Conservation (phyloP, 345 rosid species). For the Ricinus communis region DNA sequence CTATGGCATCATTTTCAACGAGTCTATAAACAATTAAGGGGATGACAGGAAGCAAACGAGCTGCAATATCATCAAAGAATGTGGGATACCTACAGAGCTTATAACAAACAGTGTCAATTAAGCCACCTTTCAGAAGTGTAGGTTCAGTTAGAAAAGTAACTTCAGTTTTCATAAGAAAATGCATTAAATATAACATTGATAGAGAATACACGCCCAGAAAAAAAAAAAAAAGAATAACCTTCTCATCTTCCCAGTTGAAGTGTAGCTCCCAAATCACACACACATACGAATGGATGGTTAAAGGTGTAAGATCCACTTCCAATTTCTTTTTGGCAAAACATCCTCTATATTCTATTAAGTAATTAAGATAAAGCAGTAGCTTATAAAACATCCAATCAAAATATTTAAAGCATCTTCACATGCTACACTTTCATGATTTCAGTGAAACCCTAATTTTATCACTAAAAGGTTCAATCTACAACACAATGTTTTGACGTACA, state of each 20-base stretch:
- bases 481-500: too few species aligned
- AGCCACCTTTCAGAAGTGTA: neutral
- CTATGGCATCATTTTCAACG: conserved; percentile 85
- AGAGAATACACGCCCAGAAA: neutral
- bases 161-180: neutral
- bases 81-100: conserved; percentile 72
- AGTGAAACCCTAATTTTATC: too few species aligned
- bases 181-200: neutral
- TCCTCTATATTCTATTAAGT: neutral
- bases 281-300: neutral
- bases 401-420: neutral
- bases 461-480: too few species aligned
- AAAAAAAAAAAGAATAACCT: neutral
- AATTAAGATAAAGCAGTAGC: neutral
- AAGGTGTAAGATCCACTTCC: neutral
- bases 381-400: neutral
- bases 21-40: conserved; percentile 91
- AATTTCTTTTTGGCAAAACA: neutral
- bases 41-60: conserved; percentile 88
- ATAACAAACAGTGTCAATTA: conserved; percentile 19
- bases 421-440: neutral
- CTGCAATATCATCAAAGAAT: conserved; percentile 92
- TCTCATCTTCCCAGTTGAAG: neutral
- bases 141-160: neutral
- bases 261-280: neutral